phyloP scores from a whole-genome alignment of 345 rosid genomes.

The Eucalyptus decipiens region DNA sequence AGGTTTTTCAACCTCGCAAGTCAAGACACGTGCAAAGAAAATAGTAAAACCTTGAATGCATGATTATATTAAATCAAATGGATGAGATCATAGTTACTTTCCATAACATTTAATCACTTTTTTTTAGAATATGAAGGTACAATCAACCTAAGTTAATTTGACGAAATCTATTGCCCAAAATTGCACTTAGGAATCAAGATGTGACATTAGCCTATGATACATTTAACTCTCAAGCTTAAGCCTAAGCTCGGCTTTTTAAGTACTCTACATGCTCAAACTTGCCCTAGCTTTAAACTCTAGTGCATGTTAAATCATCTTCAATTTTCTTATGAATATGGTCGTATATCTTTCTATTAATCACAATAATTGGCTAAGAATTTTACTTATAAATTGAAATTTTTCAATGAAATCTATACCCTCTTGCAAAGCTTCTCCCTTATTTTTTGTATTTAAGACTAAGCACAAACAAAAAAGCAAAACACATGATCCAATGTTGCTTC shows the following conservation, averaged over 20 bases:
- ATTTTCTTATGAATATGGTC: neutral
- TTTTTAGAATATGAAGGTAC: neutral
- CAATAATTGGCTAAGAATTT: neutral
- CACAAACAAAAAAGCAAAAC: neutral
- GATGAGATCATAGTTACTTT: neutral
- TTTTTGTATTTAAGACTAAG: neutral
- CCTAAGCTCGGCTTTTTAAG: too few relatives aligned
- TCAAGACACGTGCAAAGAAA: neutral
- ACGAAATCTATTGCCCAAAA: too few relatives aligned
- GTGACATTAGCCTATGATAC: too few relatives aligned
- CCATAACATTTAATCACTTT: neutral
- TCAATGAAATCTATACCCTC: neutral
- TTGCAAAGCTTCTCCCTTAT: neutral
- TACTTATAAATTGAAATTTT: neutral
- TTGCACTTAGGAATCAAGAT: too few relatives aligned
- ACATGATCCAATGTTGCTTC: neutral
- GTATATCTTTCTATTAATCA: neutral
- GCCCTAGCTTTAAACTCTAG: too few relatives aligned
- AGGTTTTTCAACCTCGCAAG: neutral
- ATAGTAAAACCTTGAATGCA: neutral
- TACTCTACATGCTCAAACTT: too few relatives aligned
- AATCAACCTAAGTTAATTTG: neutral
- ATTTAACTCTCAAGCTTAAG: too few relatives aligned
- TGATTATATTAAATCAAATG: neutral
- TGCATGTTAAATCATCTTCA: neutral